Base-by-base conservation (phyloP, 2,329 filamentous ascomycete genomes). In the Daldinia sp. region DNA sequence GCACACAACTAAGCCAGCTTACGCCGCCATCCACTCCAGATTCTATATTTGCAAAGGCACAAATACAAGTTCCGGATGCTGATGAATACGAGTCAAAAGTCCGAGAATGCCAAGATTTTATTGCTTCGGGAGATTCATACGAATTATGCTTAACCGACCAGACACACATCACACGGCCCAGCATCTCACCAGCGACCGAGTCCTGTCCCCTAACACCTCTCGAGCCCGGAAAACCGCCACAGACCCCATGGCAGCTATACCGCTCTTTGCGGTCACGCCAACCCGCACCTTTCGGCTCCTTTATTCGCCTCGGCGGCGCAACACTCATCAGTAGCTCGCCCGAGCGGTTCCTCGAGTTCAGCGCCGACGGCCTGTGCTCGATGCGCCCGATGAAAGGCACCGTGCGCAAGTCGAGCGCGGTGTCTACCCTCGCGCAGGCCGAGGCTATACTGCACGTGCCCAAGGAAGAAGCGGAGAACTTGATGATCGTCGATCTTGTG, bases 401-500 rank as follows among this genome's bases (percentile, higher is more conserved):
- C 0, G 93, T 98, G n/a, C 90, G 90, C 74, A 97, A 97, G 74
- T 88, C 87, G 0, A 82, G 85, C 0, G 84, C 83, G 1, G 89
- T 86, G 0, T 78, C 91, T 41, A 96, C 91, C 0, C 84, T 92
- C n/a, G 87, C 85, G 4, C 87, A 92, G 74, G 94, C 95, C 0
- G 89, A 90, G 68, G 82, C 83, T 30, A 88, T 97, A 42, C 87
- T 98, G 13, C 88, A 91, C 64, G 87, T 93, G 0, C 91, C 92
- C 23, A 98, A 98, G 79, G 96, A 98, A 79, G 90, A 93, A 74
- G 95, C 95, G 0, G 95, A 98, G 82, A 98, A 98, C 76, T 86
- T 98, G 26, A 98, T 98, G 96, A 98, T 98, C 74, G 94, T 97
- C 2, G 95, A 98, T 79, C 85, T 98, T 0, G 96, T 98, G n/a